Base-by-base conservation (phyloP, 2,329 filamentous ascomycete species). In the Curvularia hawaiiensis region DNA sequence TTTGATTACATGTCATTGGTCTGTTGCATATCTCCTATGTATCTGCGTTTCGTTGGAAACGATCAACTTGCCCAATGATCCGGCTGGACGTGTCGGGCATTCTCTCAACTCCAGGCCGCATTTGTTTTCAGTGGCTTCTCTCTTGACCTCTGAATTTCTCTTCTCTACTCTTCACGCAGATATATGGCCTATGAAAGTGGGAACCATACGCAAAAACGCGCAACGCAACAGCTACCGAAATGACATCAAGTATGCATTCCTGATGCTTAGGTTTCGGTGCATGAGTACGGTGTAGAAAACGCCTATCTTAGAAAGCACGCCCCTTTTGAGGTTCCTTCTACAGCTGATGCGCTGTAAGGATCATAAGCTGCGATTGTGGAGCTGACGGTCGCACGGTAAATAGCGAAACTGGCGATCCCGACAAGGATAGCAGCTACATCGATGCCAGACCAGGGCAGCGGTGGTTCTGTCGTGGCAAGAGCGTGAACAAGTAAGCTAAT, bases 361-460 rank as follows among this genome's bases (percentile, higher is more conserved):
- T 85, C 85, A 64, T 91, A 89, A 0, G 88, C 85, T 38, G 86
- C 87, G 16, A 91, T 84, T 86, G 91, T 91, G 78, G 91, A 92
- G 73, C 92, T 88, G 60, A 91, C 89, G 0, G 88, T 91, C 0
- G 88, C 87, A 85, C 89, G 89, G 76, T 91, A 90, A 56, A 90
- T 89, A 35, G 84, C 78, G 60, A 88, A 89, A 49, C 71, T 92
- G 47, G 89, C 88, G 52, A 91, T 87, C 20, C 89, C 89, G 52
- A 92, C 86, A 6, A 72, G 52, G 18, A 70, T 54, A 28, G 67
- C 41, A 9, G 49, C 65, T 51, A 57, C 90, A 77, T 52, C 79
- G 78, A 33, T 82, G 0, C 82, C 87, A 88, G 61, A 90, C 77
- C 79, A 89, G 81, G 26, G 86, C 83, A 12, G 81, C 83, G 50